phyloP scores from a whole-genome alignment of 768 basidiomycete species.

The Jaapia argillacea region DNA sequence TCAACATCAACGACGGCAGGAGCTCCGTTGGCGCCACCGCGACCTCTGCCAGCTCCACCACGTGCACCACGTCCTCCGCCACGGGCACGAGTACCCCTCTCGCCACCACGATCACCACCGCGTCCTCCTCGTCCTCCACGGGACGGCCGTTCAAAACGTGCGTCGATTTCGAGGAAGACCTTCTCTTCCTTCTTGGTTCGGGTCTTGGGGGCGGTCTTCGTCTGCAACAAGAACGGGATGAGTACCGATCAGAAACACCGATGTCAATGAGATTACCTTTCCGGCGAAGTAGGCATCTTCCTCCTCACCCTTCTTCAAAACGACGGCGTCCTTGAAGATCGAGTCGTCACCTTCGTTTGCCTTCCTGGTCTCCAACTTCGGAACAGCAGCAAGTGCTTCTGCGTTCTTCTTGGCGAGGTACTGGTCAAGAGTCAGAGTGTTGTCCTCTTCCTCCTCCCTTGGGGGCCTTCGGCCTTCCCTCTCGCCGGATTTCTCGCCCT shows the following conservation, averaged over 20 bases:
- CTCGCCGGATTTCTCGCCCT: constrained; percentile 22
- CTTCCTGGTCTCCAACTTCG: constrained; percentile 70
- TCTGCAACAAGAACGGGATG: constrained; percentile 25
- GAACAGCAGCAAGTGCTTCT: constrained; percentile 41
- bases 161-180: constrained; percentile 87
- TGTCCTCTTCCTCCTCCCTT: constrained; percentile 82
- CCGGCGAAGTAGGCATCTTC: constrained; percentile 76
- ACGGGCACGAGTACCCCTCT: constrained; percentile 34
- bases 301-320: constrained; percentile 51
- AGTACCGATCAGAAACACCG: background rate
- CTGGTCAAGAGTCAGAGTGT: constrained; percentile 89
- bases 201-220: constrained; percentile 53
- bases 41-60: constrained; percentile 33
- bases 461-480: constrained; percentile 29
- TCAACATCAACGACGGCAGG: constrained; percentile 51
- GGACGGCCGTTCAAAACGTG: constrained; percentile 75
- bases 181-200: constrained; percentile 84
- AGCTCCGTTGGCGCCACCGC: constrained; percentile 30
- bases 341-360: constrained; percentile 74
- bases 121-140: constrained; percentile 51
- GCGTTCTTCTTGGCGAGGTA: constrained; percentile 80
- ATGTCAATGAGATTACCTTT: constrained; percentile 69
- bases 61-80: constrained; percentile 31
- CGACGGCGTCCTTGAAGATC: constrained; percentile 64
- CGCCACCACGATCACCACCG: constrained; percentile 36